Evolutionary conservation across 345 rosid genomes (phyloP).

Genomic region (Linum tenue): DNA sequence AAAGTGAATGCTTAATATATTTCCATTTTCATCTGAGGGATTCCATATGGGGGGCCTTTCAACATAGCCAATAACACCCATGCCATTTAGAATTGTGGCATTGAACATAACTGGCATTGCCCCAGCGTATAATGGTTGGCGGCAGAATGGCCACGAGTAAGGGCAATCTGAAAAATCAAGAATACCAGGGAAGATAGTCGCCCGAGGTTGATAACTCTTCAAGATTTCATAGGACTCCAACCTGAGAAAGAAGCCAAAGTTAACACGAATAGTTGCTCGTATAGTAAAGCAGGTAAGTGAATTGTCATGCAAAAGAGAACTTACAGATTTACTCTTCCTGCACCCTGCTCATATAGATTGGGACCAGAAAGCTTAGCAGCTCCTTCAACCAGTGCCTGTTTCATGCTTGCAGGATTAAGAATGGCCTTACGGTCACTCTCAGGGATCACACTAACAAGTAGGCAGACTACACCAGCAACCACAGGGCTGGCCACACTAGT

Average conservation of each 20-base stretch:
- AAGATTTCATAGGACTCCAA: constrained; percentile 92
- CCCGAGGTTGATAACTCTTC: constrained; percentile 81
- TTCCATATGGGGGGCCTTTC: constrained; percentile 87
- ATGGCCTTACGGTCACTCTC: constrained; percentile 53
- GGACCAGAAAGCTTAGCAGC: constrained; percentile 96
- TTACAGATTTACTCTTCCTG: constrained; percentile 94
- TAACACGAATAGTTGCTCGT: background rate
- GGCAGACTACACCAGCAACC: constrained; percentile 96
- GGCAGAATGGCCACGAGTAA: constrained; percentile 97
- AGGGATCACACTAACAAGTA: constrained; percentile 83
- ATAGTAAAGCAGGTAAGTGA: background rate
- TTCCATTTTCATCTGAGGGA: constrained; percentile 79
- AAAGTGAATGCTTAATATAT: constrained; percentile 72
- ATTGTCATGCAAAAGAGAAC: constrained; percentile 19
- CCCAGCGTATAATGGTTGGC: constrained; percentile 91
- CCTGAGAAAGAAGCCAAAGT: constrained; percentile 42
- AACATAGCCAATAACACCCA: constrained; percentile 87
- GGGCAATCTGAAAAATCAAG: constrained; percentile 90
- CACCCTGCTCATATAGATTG: constrained; percentile 96
- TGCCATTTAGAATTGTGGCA: constrained; percentile 85
- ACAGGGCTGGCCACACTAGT: constrained; percentile 99
- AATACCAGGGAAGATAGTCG: constrained; percentile 83
- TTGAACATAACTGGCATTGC: constrained; percentile 94
- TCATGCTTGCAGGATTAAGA: constrained; percentile 97
- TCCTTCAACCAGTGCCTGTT: constrained; percentile 97